Conservation (phyloP, 1,284 basidiomycete species). For the Papiliotrema nemorosa region DNA sequence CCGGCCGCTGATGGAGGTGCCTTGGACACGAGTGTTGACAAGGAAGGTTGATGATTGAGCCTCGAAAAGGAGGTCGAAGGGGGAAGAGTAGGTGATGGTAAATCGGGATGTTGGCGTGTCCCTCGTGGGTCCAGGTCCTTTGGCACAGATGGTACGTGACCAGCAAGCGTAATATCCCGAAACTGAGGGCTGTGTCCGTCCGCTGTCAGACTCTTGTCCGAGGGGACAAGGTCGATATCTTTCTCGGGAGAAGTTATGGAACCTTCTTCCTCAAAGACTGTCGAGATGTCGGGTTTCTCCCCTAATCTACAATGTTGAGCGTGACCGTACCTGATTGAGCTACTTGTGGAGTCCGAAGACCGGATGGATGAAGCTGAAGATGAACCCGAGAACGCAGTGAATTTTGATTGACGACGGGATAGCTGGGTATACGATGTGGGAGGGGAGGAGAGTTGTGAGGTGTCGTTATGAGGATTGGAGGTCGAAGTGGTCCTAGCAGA, state of each 20-base stretch:
- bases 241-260: conserved; percentile 1
- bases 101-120: not conserved
- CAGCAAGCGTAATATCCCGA: not conserved
- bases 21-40: not conserved
- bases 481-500: conserved; percentile 22
- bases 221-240: not conserved
- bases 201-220: too few species aligned
- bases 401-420: conserved; percentile 22
- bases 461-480: conserved; percentile 3
- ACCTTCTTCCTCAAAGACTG: conserved; percentile 35
- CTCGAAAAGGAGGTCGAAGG: not conserved
- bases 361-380: conserved; percentile 16
- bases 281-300: conserved; percentile 31
- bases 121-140: not conserved
- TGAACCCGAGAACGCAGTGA: conserved; percentile 24
- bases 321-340: conserved; percentile 5
- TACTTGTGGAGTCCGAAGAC: conserved; percentile 20
- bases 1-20: not conserved
- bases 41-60: not conserved
- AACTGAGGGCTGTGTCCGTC: too few species aligned
- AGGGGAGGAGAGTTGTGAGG: conserved; percentile 13
- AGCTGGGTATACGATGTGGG: conserved; percentile 14
- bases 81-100: not conserved
- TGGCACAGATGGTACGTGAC: conserved; percentile 6
- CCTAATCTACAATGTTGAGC: conserved; percentile 9